Percentiles rank a stretch among this genome's conserved stretches.
These are phyloP conservation scores for Stagonosporopsis vannaccii DNA, from an alignment of 2,329 filamentous ascomycete species.

Conservation along the genomic window DNA sequence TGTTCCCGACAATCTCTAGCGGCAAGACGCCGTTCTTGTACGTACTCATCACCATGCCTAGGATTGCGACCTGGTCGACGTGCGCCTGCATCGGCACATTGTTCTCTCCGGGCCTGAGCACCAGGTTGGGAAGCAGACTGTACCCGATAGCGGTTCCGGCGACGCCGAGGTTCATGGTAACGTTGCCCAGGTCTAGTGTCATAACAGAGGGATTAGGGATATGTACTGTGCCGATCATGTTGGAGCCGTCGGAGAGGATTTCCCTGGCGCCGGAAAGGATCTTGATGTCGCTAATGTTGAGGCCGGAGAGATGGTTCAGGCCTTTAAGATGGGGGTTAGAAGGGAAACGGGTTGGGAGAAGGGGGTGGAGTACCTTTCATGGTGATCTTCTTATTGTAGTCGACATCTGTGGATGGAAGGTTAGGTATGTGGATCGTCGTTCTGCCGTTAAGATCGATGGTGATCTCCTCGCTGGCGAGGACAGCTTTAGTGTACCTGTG, in stretches of 20 bases:
- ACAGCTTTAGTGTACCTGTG: constrained; percentile 56
- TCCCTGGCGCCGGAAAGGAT: constrained; percentile 51
- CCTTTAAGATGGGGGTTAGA: constrained; percentile 48
- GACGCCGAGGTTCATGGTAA: constrained; percentile 67
- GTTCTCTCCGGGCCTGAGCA: constrained; percentile 66
- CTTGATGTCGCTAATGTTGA: constrained; percentile 60
- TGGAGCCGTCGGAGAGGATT: constrained; percentile 57
- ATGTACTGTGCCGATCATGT: constrained; percentile 66
- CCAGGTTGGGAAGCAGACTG: constrained; percentile 65
- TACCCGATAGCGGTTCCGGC: constrained; percentile 62
- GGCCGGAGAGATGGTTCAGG: constrained; percentile 63
- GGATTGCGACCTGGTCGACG: constrained; percentile 60
- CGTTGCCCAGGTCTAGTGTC: constrained; percentile 72
- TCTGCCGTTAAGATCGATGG: constrained; percentile 59
- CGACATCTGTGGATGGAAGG: constrained; percentile 59
- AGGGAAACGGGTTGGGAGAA: neutral
- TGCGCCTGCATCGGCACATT: constrained; percentile 62
- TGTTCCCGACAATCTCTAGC: constrained; percentile 62
- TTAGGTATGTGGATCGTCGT: constrained; percentile 60
- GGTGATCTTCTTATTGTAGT: constrained; percentile 64
- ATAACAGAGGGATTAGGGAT: constrained; percentile 71
- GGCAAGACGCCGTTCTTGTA: constrained; percentile 65
- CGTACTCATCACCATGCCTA: constrained; percentile 54
- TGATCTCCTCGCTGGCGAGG: constrained; percentile 58
- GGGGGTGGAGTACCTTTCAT: constrained; percentile 59